Conservation (phyloP, 2,329 filamentous ascomycete species). For the Botryotinia globosa region DNA sequence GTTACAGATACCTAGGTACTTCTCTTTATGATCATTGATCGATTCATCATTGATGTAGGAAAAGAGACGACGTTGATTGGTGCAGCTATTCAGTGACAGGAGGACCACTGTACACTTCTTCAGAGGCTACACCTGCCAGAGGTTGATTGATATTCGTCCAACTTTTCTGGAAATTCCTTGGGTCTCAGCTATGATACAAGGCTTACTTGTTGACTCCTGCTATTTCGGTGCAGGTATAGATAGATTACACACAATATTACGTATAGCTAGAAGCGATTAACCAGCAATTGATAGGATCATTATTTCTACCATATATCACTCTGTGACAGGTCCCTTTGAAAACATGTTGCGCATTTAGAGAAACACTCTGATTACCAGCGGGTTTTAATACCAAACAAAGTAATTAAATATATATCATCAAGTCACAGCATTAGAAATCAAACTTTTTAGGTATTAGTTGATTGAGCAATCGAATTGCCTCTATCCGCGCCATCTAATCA, state of each 20-base stretch:
- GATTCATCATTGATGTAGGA: too few relatives aligned
- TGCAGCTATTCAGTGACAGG: too few relatives aligned
- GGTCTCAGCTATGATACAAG: too few relatives aligned
- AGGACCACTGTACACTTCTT: rapidly evolving
- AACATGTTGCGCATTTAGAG: not conserved
- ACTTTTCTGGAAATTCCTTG: too few relatives aligned
- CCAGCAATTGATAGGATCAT: not conserved
- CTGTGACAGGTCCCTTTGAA: not conserved
- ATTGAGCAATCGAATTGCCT: not conserved
- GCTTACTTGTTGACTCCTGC: too few relatives aligned
- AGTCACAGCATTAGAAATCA: not conserved
- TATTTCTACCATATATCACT: not conserved
- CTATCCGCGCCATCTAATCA: too few relatives aligned
- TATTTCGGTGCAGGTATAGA: too few relatives aligned
- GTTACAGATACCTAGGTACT: rapidly evolving
- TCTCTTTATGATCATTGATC: too few relatives aligned
- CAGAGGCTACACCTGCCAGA: rapidly evolving
- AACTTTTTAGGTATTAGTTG: not conserved
- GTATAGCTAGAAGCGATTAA: rapidly evolving
- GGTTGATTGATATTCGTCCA: too few relatives aligned
- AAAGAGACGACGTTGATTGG: too few relatives aligned
- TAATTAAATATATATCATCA: not conserved
- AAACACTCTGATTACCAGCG: not conserved
- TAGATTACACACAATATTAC: not conserved
- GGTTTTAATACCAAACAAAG: rapidly evolving